A percentile compares a stretch with the other conserved stretches of the same genome.
phyloP scores from a whole-genome alignment of 2,329 filamentous ascomycete species.

The Aspergillus oerlinghausenensis region DNA sequence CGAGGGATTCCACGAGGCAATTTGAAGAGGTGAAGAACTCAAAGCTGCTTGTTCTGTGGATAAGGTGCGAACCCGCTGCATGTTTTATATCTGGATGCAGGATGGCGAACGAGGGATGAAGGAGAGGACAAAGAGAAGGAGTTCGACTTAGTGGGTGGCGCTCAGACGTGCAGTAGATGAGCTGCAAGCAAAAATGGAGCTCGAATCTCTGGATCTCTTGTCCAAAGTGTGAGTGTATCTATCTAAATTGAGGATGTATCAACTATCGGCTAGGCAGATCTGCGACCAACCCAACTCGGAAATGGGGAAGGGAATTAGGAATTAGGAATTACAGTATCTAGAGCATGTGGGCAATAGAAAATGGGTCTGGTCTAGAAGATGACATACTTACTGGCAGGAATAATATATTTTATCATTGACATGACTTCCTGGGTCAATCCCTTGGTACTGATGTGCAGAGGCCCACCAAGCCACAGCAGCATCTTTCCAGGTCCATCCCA shows the following conservation, averaged over 20 bases:
- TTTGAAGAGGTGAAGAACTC: slow-evolving; percentile 19
- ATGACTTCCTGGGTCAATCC: background rate
- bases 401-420: background rate
- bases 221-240: background rate
- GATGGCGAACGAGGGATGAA: slow-evolving; percentile 19
- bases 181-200: slow-evolving; percentile 4
- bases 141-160: slow-evolving; percentile 8
- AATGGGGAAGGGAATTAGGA: slow-evolving; percentile 12
- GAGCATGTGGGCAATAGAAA: slow-evolving; percentile 6
- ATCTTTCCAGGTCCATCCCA: background rate
- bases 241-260: slow-evolving; percentile 21
- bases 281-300: slow-evolving; percentile 18
- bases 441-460: background rate
- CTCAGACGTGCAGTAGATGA: slow-evolving; percentile 17
- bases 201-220: slow-evolving; percentile 1
- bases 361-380: slow-evolving; percentile 2
- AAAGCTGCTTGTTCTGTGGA: slow-evolving; percentile 14
- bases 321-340: slow-evolving; percentile 15
- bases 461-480: background rate
- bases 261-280: slow-evolving; percentile 13
- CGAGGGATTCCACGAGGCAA: slow-evolving; percentile 23
- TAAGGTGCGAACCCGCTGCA: slow-evolving; percentile 24
- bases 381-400: background rate
- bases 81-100: slow-evolving; percentile 33
- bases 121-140: slow-evolving; percentile 4